A percentile compares a stretch with the other conserved stretches of the same genome.
Evolutionary conservation across 1,139 yeast genomes (phyloP).

Genomic region (Geotrichum aggregatum): DNA sequence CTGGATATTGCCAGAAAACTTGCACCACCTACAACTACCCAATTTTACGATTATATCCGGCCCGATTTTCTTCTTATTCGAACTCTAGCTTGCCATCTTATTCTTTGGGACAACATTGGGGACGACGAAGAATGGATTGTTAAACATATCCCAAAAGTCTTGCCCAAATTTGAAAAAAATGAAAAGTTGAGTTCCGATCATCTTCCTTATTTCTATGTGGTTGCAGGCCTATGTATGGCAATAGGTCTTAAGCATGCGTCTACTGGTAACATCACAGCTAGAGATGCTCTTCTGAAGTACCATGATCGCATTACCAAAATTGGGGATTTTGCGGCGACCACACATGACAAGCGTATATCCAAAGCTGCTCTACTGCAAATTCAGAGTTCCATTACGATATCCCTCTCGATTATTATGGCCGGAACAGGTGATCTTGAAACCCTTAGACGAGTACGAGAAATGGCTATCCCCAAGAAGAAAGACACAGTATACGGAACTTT

Average conservation of each 20-base stretch:
- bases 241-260: slow-evolving; percentile 78
- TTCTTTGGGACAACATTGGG: slow-evolving; percentile 72
- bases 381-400: slow-evolving; percentile 57
- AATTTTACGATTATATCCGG: slow-evolving; percentile 64
- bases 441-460: slow-evolving; percentile 63
- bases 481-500: slow-evolving; percentile 61
- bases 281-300: slow-evolving; percentile 55
- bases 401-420: slow-evolving; percentile 75
- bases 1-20: slow-evolving; percentile 57
- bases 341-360: slow-evolving; percentile 60
- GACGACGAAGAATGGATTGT: slow-evolving; percentile 58
- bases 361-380: slow-evolving; percentile 54
- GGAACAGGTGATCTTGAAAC: slow-evolving; percentile 86
- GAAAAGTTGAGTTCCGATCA: slow-evolving; percentile 55
- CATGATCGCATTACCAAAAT: slow-evolving; percentile 61
- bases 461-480: slow-evolving; percentile 56
- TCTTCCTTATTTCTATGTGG: slow-evolving; percentile 58
- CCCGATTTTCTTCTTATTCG: slow-evolving; percentile 76
- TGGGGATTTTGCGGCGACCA: slow-evolving; percentile 44
- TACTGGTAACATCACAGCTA: slow-evolving; percentile 52
- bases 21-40: slow-evolving; percentile 58
- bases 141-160: slow-evolving; percentile 48
- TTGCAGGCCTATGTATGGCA: slow-evolving; percentile 74
- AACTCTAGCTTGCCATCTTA: slow-evolving; percentile 61
- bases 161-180: slow-evolving; percentile 33